These are phyloP conservation scores for Alliaria petiolata DNA, from an alignment of 345 rosid genomes.

Conservation along the genomic window DNA sequence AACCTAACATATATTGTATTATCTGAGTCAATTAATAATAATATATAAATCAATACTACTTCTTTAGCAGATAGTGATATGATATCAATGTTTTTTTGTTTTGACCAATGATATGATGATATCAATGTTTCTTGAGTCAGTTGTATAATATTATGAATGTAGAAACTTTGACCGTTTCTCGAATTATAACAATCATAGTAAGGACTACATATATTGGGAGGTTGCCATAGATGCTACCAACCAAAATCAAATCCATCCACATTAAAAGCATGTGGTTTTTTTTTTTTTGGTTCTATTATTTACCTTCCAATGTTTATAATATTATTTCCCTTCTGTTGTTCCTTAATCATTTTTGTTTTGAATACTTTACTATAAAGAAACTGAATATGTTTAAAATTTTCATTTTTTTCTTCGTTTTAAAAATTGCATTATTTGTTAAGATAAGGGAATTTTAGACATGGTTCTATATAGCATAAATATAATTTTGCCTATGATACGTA, in stretches of 20 bases:
- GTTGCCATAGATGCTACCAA: no score
- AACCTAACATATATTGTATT: not conserved
- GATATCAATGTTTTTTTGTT: no score
- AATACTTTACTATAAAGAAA: not conserved
- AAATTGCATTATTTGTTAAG: not conserved
- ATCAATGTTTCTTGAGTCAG: conserved; percentile 1
- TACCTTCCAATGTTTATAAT: not conserved
- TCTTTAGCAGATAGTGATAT: not conserved
- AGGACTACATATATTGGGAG: no score
- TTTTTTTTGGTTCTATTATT: conserved; percentile 2
- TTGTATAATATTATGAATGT: not conserved
- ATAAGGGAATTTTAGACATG: not conserved
- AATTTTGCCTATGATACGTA: no score
- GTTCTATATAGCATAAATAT: no score
- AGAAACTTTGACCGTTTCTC: conserved; percentile 4
- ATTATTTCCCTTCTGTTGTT: not conserved
- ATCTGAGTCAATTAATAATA: not conserved
- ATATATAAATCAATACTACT: not conserved
- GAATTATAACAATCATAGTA: conserved; percentile 8
- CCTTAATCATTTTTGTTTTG: not conserved
- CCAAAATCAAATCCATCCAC: conserved; percentile 14
- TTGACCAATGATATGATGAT: no score
- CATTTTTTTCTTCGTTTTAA: no score
- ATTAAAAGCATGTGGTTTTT: conserved; percentile 26
- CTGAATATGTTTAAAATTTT: no score